A percentile compares a stretch with the other conserved stretches of the same genome.
Evolutionary conservation across 169 alveolate genomes (phyloP).

Genomic region (Eimeria tenella): DNA sequence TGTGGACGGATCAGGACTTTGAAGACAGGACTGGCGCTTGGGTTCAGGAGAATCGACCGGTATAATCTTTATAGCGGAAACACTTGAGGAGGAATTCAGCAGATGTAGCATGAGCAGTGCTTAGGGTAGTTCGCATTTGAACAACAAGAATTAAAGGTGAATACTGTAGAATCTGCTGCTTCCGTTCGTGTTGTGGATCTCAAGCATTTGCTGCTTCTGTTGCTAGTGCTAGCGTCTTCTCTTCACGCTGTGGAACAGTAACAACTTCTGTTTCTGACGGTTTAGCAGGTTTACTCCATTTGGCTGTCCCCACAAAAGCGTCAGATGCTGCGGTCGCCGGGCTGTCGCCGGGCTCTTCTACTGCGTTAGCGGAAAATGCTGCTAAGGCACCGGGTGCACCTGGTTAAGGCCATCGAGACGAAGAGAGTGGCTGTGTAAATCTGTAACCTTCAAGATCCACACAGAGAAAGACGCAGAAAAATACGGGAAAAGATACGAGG

Average conservation of each 20-base stretch:
- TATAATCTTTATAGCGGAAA: not conserved
- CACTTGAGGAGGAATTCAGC: not conserved
- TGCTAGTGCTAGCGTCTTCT: not conserved
- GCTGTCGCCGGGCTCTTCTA: not conserved
- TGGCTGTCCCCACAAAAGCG: too few relatives aligned
- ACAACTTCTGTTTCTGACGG: too few relatives aligned
- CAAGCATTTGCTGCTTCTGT: not conserved
- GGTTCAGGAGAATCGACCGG: too few relatives aligned
- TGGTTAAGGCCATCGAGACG: not conserved
- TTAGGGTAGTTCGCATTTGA: not conserved
- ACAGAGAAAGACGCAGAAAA: not conserved
- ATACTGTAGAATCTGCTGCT: not conserved
- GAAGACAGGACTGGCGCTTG: too few relatives aligned
- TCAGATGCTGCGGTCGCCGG: too few relatives aligned
- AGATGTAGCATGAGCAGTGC: conserved; percentile 1
- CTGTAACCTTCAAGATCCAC: too few relatives aligned
- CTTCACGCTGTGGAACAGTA: too few relatives aligned
- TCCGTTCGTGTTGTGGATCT: too few relatives aligned
- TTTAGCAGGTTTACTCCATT: too few relatives aligned
- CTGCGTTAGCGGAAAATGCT: not conserved
- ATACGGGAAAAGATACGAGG: not conserved
- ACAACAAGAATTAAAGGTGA: not conserved
- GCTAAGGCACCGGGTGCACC: not conserved
- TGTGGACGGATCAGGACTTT: too few relatives aligned
- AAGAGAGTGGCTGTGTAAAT: too few relatives aligned